Percentiles rank a stretch among this genome's conserved stretches.
Evolutionary conservation across 2,329 filamentous ascomycete species (phyloP).

Genomic region (Penicillium occitanis): DNA sequence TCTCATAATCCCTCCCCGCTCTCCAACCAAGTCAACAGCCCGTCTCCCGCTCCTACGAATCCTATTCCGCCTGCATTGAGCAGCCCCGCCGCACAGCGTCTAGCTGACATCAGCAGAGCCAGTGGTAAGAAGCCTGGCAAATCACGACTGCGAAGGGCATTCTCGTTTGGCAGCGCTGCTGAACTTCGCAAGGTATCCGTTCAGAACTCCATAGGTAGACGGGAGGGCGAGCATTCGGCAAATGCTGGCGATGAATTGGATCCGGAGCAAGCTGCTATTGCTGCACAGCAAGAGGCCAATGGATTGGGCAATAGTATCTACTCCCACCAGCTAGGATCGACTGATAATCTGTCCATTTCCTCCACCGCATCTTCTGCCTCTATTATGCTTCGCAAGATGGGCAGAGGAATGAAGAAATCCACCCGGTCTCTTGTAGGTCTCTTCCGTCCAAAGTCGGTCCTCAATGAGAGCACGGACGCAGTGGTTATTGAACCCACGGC

Average conservation of each 20-base stretch:
- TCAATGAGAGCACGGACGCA: constrained; percentile 72
- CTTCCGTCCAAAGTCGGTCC: constrained; percentile 89
- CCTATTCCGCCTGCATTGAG: constrained; percentile 21
- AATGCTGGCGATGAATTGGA: constrained; percentile 66
- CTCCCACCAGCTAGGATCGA: constrained; percentile 74
- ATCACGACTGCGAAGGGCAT: constrained; percentile 80
- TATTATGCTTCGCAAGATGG: constrained; percentile 84
- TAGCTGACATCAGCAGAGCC: constrained; percentile 83
- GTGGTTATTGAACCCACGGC: constrained; percentile 65
- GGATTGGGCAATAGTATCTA: constrained; percentile 95
- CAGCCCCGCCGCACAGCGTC: constrained; percentile 77
- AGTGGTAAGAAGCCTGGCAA: constrained; percentile 78
- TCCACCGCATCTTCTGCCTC: constrained; percentile 52
- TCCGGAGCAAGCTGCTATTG: constrained; percentile 87
- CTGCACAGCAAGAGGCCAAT: constrained; percentile 84
- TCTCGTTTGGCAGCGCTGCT: constrained; percentile 94
- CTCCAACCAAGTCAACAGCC: constrained; percentile 67
- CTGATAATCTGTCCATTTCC: constrained; percentile 72
- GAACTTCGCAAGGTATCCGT: constrained; percentile 77
- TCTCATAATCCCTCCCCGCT: constrained; percentile 63
- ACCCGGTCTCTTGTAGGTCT: constrained; percentile 87
- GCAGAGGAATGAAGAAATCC: constrained; percentile 94
- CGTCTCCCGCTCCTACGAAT: constrained; percentile 33
- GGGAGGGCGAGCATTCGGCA: constrained; percentile 63
- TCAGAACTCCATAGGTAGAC: constrained; percentile 55